Conservation (phyloP, 2,329 filamentous ascomycete species). For the Trichoderma atrobrunneum region DNA sequence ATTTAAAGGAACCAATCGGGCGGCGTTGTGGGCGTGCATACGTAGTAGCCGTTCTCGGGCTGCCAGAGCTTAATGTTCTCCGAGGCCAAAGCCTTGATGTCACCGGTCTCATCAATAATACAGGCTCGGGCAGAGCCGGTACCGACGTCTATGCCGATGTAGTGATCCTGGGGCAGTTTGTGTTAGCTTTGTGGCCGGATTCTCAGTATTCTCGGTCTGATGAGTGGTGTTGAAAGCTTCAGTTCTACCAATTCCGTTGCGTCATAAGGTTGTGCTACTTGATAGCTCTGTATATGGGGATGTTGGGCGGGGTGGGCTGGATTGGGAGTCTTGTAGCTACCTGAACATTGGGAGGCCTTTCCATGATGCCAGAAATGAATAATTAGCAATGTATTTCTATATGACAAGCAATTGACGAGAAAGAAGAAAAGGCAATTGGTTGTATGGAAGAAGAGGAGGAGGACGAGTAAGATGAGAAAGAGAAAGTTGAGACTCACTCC, state of each 20-base stretch:
- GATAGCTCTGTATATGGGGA: not conserved
- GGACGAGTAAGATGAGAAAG: not conserved
- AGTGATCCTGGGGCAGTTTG: constrained; percentile 50
- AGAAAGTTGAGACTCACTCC: constrained; percentile 33
- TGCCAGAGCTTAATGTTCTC: constrained; percentile 80
- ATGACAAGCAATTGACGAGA: constrained; percentile 12
- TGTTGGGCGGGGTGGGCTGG: not conserved
- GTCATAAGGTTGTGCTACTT: not conserved
- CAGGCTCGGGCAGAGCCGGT: constrained; percentile 94
- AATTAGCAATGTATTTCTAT: constrained; percentile 23
- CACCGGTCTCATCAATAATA: constrained; percentile 87
- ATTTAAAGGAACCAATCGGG: not conserved
- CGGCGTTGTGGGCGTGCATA: constrained; percentile 36
- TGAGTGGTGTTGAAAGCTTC: not conserved
- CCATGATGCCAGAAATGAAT: constrained; percentile 24
- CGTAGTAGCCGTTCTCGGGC: constrained; percentile 72
- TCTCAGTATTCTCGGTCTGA: not conserved
- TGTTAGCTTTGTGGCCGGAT: not conserved
- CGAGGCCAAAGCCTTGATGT: constrained; percentile 74
- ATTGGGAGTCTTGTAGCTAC: constrained; percentile 25
- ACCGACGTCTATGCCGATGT: constrained; percentile 90
- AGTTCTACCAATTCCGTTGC: not conserved
- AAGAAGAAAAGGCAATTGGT: constrained; percentile 1
- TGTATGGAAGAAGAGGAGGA: not conserved
- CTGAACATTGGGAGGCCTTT: constrained; percentile 35